These are phyloP conservation scores for Lachancea dasiensis DNA, from an alignment of 805 yeast genomes.

Conservation along the genomic window DNA sequence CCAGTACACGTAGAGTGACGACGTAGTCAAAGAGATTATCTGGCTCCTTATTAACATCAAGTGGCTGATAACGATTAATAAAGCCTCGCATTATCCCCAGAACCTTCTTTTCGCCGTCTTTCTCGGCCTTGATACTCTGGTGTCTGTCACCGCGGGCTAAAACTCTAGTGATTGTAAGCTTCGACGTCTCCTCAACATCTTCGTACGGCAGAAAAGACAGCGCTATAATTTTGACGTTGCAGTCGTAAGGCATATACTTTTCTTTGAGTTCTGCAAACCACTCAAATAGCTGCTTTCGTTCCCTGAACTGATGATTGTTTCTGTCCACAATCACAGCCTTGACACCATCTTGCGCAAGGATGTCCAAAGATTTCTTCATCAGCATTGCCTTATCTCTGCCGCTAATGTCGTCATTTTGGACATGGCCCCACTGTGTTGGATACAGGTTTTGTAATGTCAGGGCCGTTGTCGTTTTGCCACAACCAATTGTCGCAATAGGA, in stretches of 20 bases:
- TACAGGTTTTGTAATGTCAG: conserved; percentile 50
- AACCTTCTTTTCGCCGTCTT: conserved; percentile 45
- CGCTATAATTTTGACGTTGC: conserved; percentile 54
- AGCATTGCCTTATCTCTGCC: conserved; percentile 43
- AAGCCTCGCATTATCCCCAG: conserved; percentile 69
- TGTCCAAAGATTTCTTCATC: conserved; percentile 41
- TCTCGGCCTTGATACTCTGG: conserved; percentile 60
- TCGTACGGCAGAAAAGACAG: conserved; percentile 54
- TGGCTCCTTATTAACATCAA: conserved; percentile 43
- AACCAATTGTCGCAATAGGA: conserved; percentile 87
- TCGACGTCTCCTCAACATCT: conserved; percentile 25
- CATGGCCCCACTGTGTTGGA: conserved; percentile 56
- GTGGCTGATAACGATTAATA: conserved; percentile 58
- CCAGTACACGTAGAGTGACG: conserved; percentile 47
- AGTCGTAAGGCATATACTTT: conserved; percentile 38
- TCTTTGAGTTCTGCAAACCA: conserved; percentile 42
- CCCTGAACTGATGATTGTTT: conserved; percentile 70
- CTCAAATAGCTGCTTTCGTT: conserved; percentile 59
- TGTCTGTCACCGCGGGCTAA: conserved; percentile 77
- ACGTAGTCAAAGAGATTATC: conserved; percentile 63
- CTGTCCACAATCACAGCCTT: conserved; percentile 69
- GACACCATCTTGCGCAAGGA: conserved; percentile 30
- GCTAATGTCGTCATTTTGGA: conserved; percentile 75
- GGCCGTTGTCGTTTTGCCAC: conserved; percentile 88
- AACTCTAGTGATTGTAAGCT: conserved; percentile 55